These are phyloP conservation scores for Breynia disticha DNA, from an alignment of 441 rosid genomes.

Conservation along the genomic window DNA sequence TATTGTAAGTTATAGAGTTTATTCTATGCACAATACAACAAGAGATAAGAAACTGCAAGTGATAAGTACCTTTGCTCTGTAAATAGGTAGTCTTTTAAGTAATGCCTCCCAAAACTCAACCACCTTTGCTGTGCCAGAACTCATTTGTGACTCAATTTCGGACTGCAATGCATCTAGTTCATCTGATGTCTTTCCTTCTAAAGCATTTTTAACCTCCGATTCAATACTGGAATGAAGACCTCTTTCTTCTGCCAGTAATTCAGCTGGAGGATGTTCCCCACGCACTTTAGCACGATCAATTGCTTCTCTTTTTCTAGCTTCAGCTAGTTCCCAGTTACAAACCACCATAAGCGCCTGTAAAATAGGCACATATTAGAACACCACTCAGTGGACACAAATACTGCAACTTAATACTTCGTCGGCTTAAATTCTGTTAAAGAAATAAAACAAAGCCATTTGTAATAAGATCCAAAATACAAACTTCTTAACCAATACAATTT, in stretches of 20 bases:
- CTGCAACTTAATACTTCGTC: background rate
- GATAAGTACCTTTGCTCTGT: slow-evolving; percentile 70
- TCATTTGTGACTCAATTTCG: slow-evolving; percentile 71
- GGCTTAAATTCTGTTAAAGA: background rate
- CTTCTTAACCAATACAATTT: too few species aligned
- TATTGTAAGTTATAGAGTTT: slow-evolving; percentile 13
- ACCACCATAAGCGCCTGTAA: slow-evolving; percentile 79
- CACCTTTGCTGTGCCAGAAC: slow-evolving; percentile 82
- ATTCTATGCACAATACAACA: slow-evolving; percentile 1
- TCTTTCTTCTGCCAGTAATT: slow-evolving; percentile 84
- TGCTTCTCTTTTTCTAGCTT: slow-evolving; percentile 80
- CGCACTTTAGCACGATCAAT: slow-evolving; percentile 86
- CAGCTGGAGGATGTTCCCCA: slow-evolving; percentile 90
- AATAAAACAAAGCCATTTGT: too few species aligned
- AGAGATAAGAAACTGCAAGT: background rate
- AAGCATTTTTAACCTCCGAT: slow-evolving; percentile 59
- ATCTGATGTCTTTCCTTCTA: slow-evolving; percentile 64
- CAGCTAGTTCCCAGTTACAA: slow-evolving; percentile 92
- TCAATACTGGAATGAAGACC: slow-evolving; percentile 87
- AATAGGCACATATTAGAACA: slow-evolving; percentile 14
- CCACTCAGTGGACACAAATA: background rate
- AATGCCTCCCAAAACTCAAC: slow-evolving; percentile 97
- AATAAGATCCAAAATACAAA: too few species aligned
- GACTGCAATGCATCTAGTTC: slow-evolving; percentile 61
- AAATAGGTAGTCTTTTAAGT: slow-evolving; percentile 73